These are phyloP conservation scores for Zygosaccharomyces lentus DNA, from an alignment of 805 yeast species.

Conservation along the genomic window DNA sequence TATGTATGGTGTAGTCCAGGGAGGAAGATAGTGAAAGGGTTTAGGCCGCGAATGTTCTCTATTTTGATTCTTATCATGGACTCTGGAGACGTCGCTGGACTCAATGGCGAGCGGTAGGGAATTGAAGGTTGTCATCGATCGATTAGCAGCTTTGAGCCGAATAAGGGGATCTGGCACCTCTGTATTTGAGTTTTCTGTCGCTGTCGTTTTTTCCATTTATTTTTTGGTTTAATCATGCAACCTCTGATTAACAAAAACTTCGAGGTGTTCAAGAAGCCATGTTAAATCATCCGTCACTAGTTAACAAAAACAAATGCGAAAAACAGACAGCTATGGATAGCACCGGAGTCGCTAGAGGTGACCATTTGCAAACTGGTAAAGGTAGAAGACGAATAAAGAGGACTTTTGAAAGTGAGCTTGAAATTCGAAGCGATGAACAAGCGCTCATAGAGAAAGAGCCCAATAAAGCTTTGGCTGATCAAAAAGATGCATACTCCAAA, in stretches of 20 bases:
- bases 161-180: background rate
- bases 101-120: background rate
- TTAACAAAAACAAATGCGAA: background rate
- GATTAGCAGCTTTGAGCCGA: background rate
- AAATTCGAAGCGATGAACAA: constrained; percentile 16
- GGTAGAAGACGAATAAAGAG: constrained; percentile 26
- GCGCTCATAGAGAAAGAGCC: constrained; percentile 2
- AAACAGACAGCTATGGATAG: background rate
- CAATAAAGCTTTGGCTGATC: constrained; percentile 1
- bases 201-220: background rate
- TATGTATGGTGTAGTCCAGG: constrained; percentile 84
- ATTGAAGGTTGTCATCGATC: background rate
- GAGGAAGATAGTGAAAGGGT: constrained; percentile 53
- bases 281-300: background rate
- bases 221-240: background rate
- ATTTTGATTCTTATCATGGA: background rate
- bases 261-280: background rate
- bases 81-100: background rate
- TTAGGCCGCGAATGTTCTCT: constrained; percentile 7
- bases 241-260: background rate
- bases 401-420: constrained; percentile 12
- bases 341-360: background rate
- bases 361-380: constrained; percentile 12
- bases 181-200: background rate
- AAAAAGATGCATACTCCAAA: constrained; percentile 8